Percentiles rank a stretch among this genome's conserved stretches.
Evolutionary conservation across 2,329 filamentous ascomycete genomes (phyloP).

Genomic region (Colletotrichum eleusines): DNA sequence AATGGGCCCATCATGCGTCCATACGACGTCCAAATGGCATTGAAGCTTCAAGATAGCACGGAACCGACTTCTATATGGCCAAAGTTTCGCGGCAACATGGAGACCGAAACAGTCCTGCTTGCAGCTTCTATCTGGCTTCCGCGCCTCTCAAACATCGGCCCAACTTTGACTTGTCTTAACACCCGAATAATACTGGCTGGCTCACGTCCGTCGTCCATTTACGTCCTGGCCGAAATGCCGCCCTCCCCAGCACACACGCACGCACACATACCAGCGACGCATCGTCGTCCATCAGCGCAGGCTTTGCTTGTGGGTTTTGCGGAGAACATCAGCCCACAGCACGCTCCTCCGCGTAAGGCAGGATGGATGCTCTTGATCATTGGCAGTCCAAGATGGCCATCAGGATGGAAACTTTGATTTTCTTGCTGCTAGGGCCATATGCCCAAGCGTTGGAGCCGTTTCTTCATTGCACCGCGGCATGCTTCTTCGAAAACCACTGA

Average conservation of each 20-base stretch:
- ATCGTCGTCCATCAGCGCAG: slow-evolving; percentile 23
- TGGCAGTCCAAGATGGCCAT: background rate
- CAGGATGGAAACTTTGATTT: slow-evolving; percentile 12
- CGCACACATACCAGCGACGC: background rate
- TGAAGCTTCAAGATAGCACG: slow-evolving; percentile 22
- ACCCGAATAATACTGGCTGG: slow-evolving; percentile 18
- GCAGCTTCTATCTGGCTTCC: background rate
- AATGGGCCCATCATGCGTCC: slow-evolving; percentile 13
- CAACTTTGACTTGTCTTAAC: slow-evolving; percentile 20
- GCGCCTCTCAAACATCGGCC: slow-evolving; percentile 15
- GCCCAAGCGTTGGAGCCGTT: slow-evolving; percentile 21
- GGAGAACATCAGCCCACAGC: background rate
- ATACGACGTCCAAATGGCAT: background rate
- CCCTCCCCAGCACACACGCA: slow-evolving; percentile 17
- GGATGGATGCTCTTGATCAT: background rate
- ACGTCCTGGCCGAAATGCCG: slow-evolving; percentile 23
- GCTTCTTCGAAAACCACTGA: slow-evolving; percentile 6
- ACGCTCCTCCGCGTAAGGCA: background rate
- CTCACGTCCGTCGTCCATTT: slow-evolving; percentile 10
- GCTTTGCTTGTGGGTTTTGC: slow-evolving; percentile 1
- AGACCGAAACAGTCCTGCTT: slow-evolving; percentile 24
- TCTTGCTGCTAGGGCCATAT: background rate
- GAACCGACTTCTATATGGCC: slow-evolving; percentile 19
- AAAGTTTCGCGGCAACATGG: slow-evolving; percentile 32
- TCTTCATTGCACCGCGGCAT: background rate